A percentile compares a stretch with the other conserved stretches of the same genome.
Evolutionary conservation across 1,284 basidiomycete genomes (phyloP).

Genomic region (Cryptococcus floricola): DNA sequence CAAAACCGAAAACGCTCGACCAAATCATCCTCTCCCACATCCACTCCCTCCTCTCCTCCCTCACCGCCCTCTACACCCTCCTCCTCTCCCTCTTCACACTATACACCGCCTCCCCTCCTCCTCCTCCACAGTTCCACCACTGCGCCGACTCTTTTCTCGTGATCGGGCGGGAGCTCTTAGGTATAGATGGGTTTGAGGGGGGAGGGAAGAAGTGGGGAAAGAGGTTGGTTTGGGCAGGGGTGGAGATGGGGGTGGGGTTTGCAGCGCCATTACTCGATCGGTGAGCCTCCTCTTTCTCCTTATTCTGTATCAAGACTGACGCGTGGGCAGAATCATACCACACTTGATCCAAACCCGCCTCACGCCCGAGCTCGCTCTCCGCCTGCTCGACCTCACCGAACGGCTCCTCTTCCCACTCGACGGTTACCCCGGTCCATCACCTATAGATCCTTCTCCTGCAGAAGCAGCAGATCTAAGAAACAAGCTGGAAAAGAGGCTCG

Average conservation of each 20-base stretch:
- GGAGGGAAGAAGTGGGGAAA: constrained; percentile 6
- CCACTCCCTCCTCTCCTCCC: not conserved
- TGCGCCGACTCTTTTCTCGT: constrained; percentile 14
- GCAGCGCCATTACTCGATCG: constrained; percentile 29
- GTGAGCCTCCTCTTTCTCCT: constrained; percentile 11
- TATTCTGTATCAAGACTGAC: not conserved
- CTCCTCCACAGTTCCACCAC: not conserved
- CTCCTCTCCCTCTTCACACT: constrained; percentile 1
- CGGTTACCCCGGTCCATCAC: constrained; percentile 37
- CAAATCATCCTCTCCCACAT: not conserved
- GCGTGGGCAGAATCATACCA: constrained; percentile 23
- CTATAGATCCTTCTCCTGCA: constrained; percentile 35
- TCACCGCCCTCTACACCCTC: not conserved
- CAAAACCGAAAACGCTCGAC: not conserved
- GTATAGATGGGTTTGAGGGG: constrained; percentile 18
- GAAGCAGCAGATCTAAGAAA: constrained; percentile 24
- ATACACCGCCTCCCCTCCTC: not conserved
- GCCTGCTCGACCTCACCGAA: constrained; percentile 27
- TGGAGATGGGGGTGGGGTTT: constrained; percentile 22
- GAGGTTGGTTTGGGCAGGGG: constrained; percentile 17
- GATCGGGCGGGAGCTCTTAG: constrained; percentile 17
- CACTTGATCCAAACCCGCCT: constrained; percentile 22
- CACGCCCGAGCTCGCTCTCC: constrained; percentile 15
- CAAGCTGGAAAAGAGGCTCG: constrained; percentile 21
- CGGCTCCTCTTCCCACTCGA: constrained; percentile 39